These are phyloP conservation scores for Ceraceosorus guamensis DNA, from an alignment of 1,284 basidiomycete genomes.

Conservation along the genomic window DNA sequence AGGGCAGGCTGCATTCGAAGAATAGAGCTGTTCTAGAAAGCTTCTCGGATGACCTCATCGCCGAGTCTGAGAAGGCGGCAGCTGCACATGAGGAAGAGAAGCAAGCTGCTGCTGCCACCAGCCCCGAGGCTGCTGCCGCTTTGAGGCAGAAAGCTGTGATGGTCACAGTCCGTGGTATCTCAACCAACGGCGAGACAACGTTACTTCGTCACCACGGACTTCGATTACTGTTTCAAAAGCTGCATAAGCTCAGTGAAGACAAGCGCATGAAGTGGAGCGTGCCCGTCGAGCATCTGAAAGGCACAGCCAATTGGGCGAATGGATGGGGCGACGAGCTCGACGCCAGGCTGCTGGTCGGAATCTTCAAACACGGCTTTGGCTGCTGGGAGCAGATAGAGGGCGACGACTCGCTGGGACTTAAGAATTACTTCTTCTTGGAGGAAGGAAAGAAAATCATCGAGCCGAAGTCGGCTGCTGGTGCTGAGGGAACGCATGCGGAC, in stretches of 20 bases:
- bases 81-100: slow-evolving; percentile 65
- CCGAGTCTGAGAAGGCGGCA: slow-evolving; percentile 74
- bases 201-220: slow-evolving; percentile 83
- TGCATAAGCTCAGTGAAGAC: slow-evolving; percentile 54
- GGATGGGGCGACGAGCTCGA: slow-evolving; percentile 91
- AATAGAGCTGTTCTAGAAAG: slow-evolving; percentile 86
- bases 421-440: slow-evolving; percentile 93
- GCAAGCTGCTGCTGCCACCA: slow-evolving; percentile 56
- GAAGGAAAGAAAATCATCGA: slow-evolving; percentile 56
- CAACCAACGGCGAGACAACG: slow-evolving; percentile 82
- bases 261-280: slow-evolving; percentile 61
- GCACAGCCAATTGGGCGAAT: slow-evolving; percentile 90
- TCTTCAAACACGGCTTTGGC: slow-evolving; percentile 88
- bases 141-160: slow-evolving; percentile 86
- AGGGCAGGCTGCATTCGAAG: slow-evolving; percentile 90
- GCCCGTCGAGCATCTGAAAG: slow-evolving; percentile 84
- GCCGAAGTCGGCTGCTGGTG: slow-evolving; percentile 54
- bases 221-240: slow-evolving; percentile 68
- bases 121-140: slow-evolving; percentile 59
- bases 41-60: slow-evolving; percentile 85
- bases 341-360: slow-evolving; percentile 85
- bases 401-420: slow-evolving; percentile 72
- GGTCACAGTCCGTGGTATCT: slow-evolving; percentile 78
- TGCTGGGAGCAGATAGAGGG: slow-evolving; percentile 94
- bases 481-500: slow-evolving; percentile 27